Evolutionary conservation across 2,329 filamentous ascomycete species (phyloP).

Genomic region (Ophiostoma himal-ulmi): DNA sequence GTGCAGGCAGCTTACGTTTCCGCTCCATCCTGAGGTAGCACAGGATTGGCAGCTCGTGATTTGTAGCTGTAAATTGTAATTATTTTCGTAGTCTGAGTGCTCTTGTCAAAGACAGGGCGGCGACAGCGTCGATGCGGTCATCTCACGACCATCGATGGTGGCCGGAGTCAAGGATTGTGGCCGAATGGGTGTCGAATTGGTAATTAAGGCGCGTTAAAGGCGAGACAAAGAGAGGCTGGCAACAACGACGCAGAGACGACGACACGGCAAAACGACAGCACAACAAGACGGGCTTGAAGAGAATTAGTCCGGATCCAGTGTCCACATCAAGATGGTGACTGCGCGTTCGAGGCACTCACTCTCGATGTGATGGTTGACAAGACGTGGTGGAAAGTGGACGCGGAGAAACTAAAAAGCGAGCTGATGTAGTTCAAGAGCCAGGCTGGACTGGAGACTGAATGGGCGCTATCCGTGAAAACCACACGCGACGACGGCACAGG

Average conservation of each 20-base stretch:
- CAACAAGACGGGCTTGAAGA: neutral
- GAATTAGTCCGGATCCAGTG: neutral
- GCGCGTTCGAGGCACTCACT: neutral
- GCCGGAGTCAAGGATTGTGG: neutral
- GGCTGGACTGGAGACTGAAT: conserved; percentile 12
- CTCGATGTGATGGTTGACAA: conserved; percentile 12
- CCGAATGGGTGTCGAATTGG: neutral
- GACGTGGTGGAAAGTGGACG: conserved; percentile 8
- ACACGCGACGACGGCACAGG: conserved; percentile 21
- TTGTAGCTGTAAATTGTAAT: neutral
- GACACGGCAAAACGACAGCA: neutral
- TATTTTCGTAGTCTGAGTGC: conserved; percentile 9
- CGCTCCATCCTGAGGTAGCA: conserved; percentile 47
- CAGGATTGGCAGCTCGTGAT: neutral
- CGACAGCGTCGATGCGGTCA: conserved; percentile 21
- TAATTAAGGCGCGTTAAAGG: neutral
- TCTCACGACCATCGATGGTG: conserved; percentile 20
- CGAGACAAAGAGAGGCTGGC: neutral
- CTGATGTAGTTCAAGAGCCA: conserved; percentile 9
- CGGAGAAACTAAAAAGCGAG: conserved; percentile 21
- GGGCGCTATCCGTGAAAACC: conserved; percentile 17
- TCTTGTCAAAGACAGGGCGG: conserved; percentile 23
- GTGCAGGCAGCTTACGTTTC: conserved; percentile 60
- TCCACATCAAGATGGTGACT: neutral
- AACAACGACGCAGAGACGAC: neutral